Percentiles rank a stretch among this genome's conserved stretches.
phyloP scores from a whole-genome alignment of 768 basidiomycete genomes.

The Rhodotorula taiwanensis region DNA sequence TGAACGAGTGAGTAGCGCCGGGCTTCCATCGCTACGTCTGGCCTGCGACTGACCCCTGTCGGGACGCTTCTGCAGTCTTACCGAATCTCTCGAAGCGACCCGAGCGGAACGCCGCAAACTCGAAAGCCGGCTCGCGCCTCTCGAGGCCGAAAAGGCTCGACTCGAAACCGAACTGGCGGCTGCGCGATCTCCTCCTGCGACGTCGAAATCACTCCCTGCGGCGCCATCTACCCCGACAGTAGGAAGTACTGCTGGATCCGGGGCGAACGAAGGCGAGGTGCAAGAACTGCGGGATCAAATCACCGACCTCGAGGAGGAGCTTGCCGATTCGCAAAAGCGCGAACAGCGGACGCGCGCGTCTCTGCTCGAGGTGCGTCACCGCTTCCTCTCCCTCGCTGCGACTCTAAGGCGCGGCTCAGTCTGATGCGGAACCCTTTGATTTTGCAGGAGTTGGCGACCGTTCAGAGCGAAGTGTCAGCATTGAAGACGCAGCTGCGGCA shows the following conservation, averaged over 20 bases:
- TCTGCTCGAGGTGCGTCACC: slow-evolving; percentile 50
- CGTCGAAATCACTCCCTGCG: neutral
- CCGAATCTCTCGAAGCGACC: slow-evolving; percentile 57
- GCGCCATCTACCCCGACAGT: too few species aligned
- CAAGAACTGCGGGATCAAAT: slow-evolving; percentile 61
- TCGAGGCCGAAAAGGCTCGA: slow-evolving; percentile 48
- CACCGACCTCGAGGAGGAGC: slow-evolving; percentile 55
- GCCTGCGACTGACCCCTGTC: slow-evolving; percentile 40
- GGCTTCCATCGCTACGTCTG: neutral
- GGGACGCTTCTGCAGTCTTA: slow-evolving; percentile 52
- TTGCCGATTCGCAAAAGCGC: slow-evolving; percentile 63
- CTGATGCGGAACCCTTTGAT: slow-evolving; percentile 67
- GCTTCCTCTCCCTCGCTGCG: neutral
- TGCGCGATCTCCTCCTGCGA: neutral
- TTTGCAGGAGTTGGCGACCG: slow-evolving; percentile 18
- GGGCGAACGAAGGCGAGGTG: slow-evolving; percentile 46
- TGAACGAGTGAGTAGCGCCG: slow-evolving; percentile 43
- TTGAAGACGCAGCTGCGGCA: slow-evolving; percentile 31
- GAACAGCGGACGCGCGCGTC: slow-evolving; percentile 77
- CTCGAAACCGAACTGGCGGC: slow-evolving; percentile 36
- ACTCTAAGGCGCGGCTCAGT: slow-evolving; percentile 51
- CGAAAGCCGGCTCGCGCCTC: slow-evolving; percentile 49
- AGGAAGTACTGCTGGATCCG: too few species aligned
- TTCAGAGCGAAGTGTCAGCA: slow-evolving; percentile 22
- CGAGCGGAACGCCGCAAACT: slow-evolving; percentile 60